Percentiles rank a stretch among this genome's conserved stretches.
Conservation (phyloP, 75 land plant genomes). For the Pinus albicaulis region DNA sequence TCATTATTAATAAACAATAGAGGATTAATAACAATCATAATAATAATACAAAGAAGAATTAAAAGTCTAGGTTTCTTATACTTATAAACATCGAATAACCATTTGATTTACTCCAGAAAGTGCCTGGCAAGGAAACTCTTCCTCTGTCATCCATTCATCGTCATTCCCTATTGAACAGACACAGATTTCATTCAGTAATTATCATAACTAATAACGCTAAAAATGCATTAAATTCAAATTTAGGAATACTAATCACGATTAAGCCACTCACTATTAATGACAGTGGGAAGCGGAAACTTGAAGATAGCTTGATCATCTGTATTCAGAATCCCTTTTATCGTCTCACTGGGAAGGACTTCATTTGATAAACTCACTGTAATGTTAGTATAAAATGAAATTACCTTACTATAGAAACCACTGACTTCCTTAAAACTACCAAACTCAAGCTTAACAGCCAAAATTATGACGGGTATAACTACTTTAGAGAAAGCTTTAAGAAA, state of each 20-base stretch:
- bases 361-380: too few species aligned
- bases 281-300: slow-evolving; percentile 2
- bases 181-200: too few species aligned
- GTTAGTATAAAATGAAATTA: too few species aligned
- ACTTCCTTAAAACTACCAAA: slow-evolving; percentile 16
- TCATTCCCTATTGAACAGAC: slow-evolving; percentile 7
- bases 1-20: background rate
- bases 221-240: too few species aligned
- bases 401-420: slow-evolving; percentile 5
- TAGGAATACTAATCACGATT: too few species aligned
- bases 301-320: background rate
- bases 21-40: background rate
- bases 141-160: slow-evolving; percentile 22
- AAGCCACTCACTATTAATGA: background rate
- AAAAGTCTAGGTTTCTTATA: background rate
- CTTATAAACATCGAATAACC: slow-evolving; percentile 12
- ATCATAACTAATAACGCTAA: background rate
- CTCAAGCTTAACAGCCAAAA: background rate
- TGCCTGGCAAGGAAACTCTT: slow-evolving; percentile 37
- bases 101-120: slow-evolving; percentile 35
- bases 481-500: slow-evolving; percentile 10
- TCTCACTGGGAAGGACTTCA: background rate
- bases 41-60: background rate
- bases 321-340: background rate
- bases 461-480: background rate